These are phyloP conservation scores for Forsythia viridissima DNA, from an alignment of 257 asterid species.

Conservation along the genomic window DNA sequence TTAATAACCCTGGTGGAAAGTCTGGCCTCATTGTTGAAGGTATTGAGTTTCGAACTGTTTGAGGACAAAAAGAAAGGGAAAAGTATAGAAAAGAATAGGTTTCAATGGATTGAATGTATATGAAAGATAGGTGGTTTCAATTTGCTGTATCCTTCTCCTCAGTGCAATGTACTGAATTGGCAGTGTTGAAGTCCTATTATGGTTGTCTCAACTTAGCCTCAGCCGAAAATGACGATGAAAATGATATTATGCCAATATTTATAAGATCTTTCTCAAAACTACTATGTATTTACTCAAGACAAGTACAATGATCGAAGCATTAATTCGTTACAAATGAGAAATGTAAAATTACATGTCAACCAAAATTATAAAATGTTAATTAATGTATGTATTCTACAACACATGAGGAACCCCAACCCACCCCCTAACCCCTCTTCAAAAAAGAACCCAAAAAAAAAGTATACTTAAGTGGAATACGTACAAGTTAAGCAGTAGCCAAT, in stretches of 20 bases:
- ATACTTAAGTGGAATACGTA: neutral
- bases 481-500: constrained; percentile 2
- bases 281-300: neutral
- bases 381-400: neutral
- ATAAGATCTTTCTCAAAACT: neutral
- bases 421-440: neutral
- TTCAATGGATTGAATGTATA: neutral
- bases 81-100: neutral
- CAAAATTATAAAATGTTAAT: neutral
- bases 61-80: neutral
- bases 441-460: neutral
- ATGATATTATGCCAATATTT: neutral
- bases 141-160: neutral
- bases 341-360: neutral
- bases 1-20: constrained; percentile 31
- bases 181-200: neutral
- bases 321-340: neutral
- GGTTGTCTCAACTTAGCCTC: neutral
- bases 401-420: neutral
- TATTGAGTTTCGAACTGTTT: constrained; percentile 58
- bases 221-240: neutral
- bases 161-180: neutral
- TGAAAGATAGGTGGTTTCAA: neutral
- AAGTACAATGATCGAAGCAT: neutral
- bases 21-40: constrained; percentile 62